Percentiles rank a stretch among this genome's conserved stretches.
Evolutionary conservation across 1,284 basidiomycete species (phyloP).

Genomic region (Ustilago vetiveriae): DNA sequence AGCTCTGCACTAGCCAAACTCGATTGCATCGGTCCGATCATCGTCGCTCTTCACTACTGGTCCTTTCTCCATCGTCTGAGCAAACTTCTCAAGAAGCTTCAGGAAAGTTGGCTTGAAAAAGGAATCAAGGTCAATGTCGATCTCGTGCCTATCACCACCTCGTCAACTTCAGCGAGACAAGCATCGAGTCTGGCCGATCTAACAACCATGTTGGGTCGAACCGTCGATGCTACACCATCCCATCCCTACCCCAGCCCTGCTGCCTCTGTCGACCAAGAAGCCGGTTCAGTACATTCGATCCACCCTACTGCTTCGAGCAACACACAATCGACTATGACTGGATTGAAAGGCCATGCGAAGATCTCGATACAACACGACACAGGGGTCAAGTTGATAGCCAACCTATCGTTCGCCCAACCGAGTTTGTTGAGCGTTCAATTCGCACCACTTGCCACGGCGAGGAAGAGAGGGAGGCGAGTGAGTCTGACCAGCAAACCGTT

Average conservation of each 20-base stretch:
- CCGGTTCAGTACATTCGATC: not conserved
- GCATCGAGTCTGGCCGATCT: not conserved
- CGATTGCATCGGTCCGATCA: constrained; percentile 22
- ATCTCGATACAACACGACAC: not conserved
- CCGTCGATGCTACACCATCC: constrained; percentile 7
- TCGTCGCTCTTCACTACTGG: constrained; percentile 38
- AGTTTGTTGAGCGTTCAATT: constrained; percentile 31
- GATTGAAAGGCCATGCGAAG: constrained; percentile 13
- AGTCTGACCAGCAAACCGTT: constrained; percentile 22
- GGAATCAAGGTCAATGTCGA: not conserved
- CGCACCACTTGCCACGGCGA: not conserved
- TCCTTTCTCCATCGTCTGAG: constrained; percentile 37
- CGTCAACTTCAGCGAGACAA: too few species aligned
- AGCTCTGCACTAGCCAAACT: constrained; percentile 6
- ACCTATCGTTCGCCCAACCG: constrained; percentile 15
- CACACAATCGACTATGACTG: not conserved
- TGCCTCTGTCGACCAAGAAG: not conserved
- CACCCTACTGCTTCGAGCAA: not conserved
- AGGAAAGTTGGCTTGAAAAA: not conserved
- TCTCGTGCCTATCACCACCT: constrained; percentile 6
- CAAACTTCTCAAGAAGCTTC: not conserved
- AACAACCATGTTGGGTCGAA: not conserved
- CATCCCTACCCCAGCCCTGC: not conserved
- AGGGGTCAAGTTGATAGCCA: constrained; percentile 5
- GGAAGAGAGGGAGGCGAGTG: not conserved